Evolutionary conservation across 2,329 filamentous ascomycete species (phyloP), one percentile per base, ranked within the genome.

Genomic region (Ceratocystis diversiconidia): DNA sequence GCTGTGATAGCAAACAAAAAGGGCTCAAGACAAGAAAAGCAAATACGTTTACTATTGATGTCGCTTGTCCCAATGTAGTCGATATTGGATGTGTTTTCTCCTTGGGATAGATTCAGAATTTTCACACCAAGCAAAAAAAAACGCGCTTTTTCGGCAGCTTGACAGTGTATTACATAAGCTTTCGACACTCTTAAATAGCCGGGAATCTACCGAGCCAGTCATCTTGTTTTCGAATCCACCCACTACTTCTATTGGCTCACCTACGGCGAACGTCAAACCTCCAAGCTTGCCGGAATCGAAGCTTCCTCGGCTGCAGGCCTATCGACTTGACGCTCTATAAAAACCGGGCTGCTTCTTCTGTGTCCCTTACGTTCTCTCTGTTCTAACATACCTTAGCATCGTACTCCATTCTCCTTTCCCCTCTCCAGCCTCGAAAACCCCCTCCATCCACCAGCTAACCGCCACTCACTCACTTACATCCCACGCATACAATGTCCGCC

Each of bases 401-500:
- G 3, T 46, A 17, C 41, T 25, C 55, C n/a, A n/a, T 57, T 55
- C 17, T 57, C 19, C 22, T n/a, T 52, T n/a, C 28, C 50, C 10
- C n/a, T 43, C 36, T 17, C 30, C 17, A 17, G 32, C 30, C 22
- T 32, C 46, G n/a, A 48, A 22, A 22, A 10, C 19, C 48, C 52
- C 52, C 30, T n/a, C 55, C 15, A 22, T 8, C 52, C 30, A 17
- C 17, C 2, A 25, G n/a, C 55, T n/a, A n/a, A n/a, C n/a, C 28
- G 15, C 55, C 55, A 28, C 48, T 50, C 17, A 50, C 48, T 36
- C 60, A 62, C 36, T 15, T 44, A n/a, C 12, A 44, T 7, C 6
- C 60, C 61, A 7, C 41, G n/a, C 50, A 36, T 17, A 44, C 32
- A 64, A 64, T 60, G 36, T 19, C 50, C 48, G 22, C 61, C 48